Evolutionary conservation across 1,284 basidiomycete species (phyloP).

Genomic region (Coniferiporia sulphurascens): DNA sequence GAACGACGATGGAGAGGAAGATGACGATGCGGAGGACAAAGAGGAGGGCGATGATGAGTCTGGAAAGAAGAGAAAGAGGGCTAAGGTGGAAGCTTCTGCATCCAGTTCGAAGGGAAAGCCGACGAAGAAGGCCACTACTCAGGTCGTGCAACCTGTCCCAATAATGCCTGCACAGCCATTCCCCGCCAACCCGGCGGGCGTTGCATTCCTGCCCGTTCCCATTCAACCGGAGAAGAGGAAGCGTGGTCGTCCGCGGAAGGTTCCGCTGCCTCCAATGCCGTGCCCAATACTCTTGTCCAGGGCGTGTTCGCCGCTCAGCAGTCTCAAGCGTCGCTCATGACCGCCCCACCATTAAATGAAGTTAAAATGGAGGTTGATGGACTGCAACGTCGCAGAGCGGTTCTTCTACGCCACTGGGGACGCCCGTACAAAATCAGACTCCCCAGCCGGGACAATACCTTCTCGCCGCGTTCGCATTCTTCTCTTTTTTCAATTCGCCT

Average conservation of each 20-base stretch:
- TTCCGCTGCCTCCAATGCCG: constrained; percentile 28
- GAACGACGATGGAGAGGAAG: constrained; percentile 52
- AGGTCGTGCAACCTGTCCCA: constrained; percentile 13
- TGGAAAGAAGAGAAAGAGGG: constrained; percentile 34
- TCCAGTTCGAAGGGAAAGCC: constrained; percentile 18
- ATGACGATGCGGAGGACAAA: constrained; percentile 50
- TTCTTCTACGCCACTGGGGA: constrained; percentile 1
- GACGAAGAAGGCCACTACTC: constrained; percentile 28
- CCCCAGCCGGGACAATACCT: constrained; percentile 50
- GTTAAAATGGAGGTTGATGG: constrained; percentile 10
- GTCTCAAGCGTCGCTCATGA: constrained; percentile 17
- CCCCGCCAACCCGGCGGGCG: constrained; percentile 7
- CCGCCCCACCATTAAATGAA: neutral
- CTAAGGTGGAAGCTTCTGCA: constrained; percentile 31
- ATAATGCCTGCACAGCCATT: constrained; percentile 5
- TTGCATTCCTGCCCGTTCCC: constrained; percentile 17
- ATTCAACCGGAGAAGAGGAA: constrained; percentile 68
- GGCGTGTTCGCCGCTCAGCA: constrained; percentile 19
- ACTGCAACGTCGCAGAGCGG: neutral
- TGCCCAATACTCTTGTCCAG: neutral
- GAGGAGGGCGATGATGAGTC: constrained; percentile 48
- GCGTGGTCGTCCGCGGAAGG: constrained; percentile 68
- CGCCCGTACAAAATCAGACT: constrained; percentile 4
- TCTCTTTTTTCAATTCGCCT: constrained; percentile 74
- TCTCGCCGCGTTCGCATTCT: constrained; percentile 69